Conservation (phyloP, 2,329 filamentous ascomycete species). For the Fusarium sambucinum region DNA sequence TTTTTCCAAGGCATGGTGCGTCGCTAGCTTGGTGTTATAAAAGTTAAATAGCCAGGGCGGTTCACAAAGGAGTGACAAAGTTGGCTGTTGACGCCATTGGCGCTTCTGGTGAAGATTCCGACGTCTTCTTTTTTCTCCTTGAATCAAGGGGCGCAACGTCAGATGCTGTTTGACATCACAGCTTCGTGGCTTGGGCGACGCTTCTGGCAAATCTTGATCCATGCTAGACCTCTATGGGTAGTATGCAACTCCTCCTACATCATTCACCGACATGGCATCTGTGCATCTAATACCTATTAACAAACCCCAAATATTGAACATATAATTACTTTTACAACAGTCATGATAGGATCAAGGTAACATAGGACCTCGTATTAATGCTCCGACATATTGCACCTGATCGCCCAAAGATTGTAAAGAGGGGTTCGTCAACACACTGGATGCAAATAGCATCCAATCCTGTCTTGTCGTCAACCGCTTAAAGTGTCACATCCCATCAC, state of each 20-base stretch:
- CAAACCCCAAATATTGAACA: not conserved
- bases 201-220: not conserved
- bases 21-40: slow-evolving; percentile 19
- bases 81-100: slow-evolving; percentile 35
- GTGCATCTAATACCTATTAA: not conserved
- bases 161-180: slow-evolving; percentile 16
- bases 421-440: slow-evolving; percentile 26
- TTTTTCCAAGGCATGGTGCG: slow-evolving; percentile 37
- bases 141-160: slow-evolving; percentile 17
- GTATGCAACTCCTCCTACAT: not conserved
- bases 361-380: slow-evolving; percentile 16
- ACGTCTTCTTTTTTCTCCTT: slow-evolving; percentile 14
- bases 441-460: slow-evolving; percentile 25
- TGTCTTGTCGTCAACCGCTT: slow-evolving; percentile 28
- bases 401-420: slow-evolving; percentile 9
- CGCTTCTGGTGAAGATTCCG: slow-evolving; percentile 25
- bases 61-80: slow-evolving; percentile 6
- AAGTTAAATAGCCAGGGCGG: slow-evolving; percentile 13
- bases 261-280: not conserved
- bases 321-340: not conserved
- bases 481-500: slow-evolving; percentile 40
- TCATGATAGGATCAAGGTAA: slow-evolving; percentile 10
- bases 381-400: slow-evolving; percentile 18
- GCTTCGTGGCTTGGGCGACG: slow-evolving; percentile 22
- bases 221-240: not conserved